These are phyloP conservation scores for Silene conica DNA, from an alignment of 148 eudicot species.

Conservation along the genomic window DNA sequence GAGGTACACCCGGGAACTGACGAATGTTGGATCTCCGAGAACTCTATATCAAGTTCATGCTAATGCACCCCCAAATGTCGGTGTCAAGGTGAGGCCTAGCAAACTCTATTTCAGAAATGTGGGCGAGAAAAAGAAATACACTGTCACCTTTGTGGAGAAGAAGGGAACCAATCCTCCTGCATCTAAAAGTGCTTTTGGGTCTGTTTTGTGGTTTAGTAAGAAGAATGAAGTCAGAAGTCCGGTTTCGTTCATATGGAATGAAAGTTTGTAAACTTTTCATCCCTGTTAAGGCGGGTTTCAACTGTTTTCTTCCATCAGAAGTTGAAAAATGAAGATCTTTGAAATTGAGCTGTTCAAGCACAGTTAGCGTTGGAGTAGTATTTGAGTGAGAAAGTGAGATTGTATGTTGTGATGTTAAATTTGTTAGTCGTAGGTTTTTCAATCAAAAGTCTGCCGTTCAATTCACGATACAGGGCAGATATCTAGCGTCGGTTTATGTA, in stretches of 20 bases:
- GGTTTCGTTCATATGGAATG: conserved; percentile 63
- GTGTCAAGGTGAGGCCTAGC: conserved; percentile 56
- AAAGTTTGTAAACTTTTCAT: conserved; percentile 13
- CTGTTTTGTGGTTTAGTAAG: conserved; percentile 58
- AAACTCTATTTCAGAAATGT: conserved; percentile 54
- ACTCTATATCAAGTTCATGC: conserved; percentile 44
- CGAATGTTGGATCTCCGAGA: conserved; percentile 64
- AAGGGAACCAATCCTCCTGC: conserved; percentile 35
- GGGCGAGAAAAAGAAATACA: conserved; percentile 68
- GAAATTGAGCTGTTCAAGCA: no score
- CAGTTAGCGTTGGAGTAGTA: no score
- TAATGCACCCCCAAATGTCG: conserved; percentile 43
- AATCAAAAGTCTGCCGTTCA: no score
- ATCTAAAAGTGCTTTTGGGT: conserved; percentile 47
- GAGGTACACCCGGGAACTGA: conserved; percentile 59
- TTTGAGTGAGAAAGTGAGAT: no score
- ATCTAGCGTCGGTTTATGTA: no score
- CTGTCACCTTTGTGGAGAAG: conserved; percentile 62
- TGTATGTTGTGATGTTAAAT: no score
- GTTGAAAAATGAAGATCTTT: no score
- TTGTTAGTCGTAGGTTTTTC: no score
- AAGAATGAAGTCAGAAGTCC: conserved; percentile 64
- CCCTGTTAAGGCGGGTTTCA: conserved; percentile 1
- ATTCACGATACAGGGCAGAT: no score
- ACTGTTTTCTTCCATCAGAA: background rate